Base-by-base conservation (phyloP, 129 eudicot species). In the Flaveria brownii region DNA sequence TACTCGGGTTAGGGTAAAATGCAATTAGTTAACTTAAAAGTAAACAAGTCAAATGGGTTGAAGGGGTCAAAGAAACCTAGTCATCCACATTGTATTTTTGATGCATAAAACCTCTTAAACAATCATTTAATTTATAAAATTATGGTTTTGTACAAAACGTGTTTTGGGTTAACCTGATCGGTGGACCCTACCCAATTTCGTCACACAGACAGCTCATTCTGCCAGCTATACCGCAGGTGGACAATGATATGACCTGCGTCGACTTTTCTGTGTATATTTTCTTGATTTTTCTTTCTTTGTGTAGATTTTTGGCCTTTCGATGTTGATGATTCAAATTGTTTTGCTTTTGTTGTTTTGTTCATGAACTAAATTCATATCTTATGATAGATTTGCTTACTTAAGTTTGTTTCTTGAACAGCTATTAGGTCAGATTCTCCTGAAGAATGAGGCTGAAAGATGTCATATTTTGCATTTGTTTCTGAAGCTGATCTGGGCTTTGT, bases 341-440 rank as follows among this genome's bases (percentile, higher is more conserved):
- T 30, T 30, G 5, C 36, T 66, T 17, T 22, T 36, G 17, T 51
- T 36, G 16, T 26, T 54, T 41, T 63, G 41, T 5, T 33, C 36
- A 25, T 49, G 11, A n/a, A 1, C 23, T 7, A 16, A 20, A 28
- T 20, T 75, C 4, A 15, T 36, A 50, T 54, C 2, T 39, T 41
- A 15, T 26, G 16, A 43, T 20, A 23, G n/a, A 33, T 39, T 47
- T 78, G 2, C 77, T 82, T 69, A 79, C 49, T 18, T 47, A 56
- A 4, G 74, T 52, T 28, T 62, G 68, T 28, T 13, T 55, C 60
- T 63, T 56, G 65, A 78, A 59, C 96, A 90, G 96, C 88, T 62
- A 46, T 85, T 20, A 87, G 96, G 80, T 81, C 96, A 0, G 92
- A 87, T 47, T 67, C 88, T 57, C 80, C 83, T 42, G 92, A 87